Evolutionary conservation across 2,329 filamentous ascomycete genomes (phyloP).

Genomic region (Venturia carpophila): DNA sequence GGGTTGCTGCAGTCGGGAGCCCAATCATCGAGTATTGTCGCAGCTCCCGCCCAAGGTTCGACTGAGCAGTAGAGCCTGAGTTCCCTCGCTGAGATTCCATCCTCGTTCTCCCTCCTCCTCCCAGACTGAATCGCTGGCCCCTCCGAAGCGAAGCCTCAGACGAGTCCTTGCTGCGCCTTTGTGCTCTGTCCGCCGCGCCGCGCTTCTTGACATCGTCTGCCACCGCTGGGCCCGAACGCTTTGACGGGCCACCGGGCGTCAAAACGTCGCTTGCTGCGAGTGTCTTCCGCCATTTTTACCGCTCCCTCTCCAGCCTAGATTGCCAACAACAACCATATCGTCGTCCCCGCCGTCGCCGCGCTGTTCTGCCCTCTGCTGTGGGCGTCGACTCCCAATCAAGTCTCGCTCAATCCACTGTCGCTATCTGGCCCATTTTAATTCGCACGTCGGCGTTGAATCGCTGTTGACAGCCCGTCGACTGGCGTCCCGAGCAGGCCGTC

Average conservation of each 20-base stretch:
- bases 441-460: neutral
- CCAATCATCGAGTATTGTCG: neutral
- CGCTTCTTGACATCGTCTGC: neutral
- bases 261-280: conserved; percentile 5
- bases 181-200: neutral
- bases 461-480: neutral
- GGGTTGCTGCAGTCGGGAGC: neutral
- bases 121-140: neutral
- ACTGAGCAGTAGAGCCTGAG: neutral
- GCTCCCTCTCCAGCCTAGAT: neutral
- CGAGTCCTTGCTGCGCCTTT: neutral
- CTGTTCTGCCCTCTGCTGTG: neutral
- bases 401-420: neutral
- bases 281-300: neutral
- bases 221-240: neutral
- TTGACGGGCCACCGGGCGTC: neutral
- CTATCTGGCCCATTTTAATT: neutral
- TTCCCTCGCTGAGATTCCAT: neutral
- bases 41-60: neutral
- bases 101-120: neutral
- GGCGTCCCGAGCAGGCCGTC: neutral
- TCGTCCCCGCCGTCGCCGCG: neutral
- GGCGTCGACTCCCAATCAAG: neutral
- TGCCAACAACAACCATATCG: neutral
- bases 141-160: neutral